Evolutionary conservation across 106 monocot species (phyloP).

Genomic region (Iris macrosiphon): DNA sequence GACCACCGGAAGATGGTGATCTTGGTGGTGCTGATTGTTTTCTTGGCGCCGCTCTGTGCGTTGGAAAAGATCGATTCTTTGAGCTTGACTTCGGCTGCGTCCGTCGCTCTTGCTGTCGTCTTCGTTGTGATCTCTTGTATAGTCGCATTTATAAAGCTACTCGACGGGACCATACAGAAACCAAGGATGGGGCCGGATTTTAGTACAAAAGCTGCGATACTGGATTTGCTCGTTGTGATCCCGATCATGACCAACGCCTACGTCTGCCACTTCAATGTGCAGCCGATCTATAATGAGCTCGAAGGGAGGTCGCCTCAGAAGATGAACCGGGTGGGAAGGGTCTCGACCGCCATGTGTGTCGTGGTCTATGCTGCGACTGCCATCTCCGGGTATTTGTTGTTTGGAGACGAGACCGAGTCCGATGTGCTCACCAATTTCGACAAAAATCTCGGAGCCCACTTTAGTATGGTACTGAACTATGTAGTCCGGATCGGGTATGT

Average conservation of each 20-base stretch:
- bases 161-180: constrained; percentile 26
- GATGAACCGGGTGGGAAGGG: constrained; percentile 64
- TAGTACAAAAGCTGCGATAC: constrained; percentile 28
- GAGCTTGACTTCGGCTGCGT: constrained; percentile 60
- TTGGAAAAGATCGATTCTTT: constrained; percentile 80
- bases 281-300: constrained; percentile 31
- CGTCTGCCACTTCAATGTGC: constrained; percentile 85
- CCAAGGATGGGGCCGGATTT: constrained; percentile 76
- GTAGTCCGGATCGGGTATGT: constrained; percentile 71
- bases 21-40: constrained; percentile 41
- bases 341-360: constrained; percentile 50
- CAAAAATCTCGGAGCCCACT: constrained; percentile 38
- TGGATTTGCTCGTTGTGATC: constrained; percentile 14
- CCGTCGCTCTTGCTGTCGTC: constrained; percentile 12
- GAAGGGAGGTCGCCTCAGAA: constrained; percentile 41
- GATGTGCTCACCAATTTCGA: constrained; percentile 80
- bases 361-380: constrained; percentile 62
- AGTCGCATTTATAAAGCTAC: constrained; percentile 1
- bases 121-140: constrained; percentile 8
- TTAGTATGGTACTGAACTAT: constrained; percentile 47
- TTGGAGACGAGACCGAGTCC: constrained; percentile 58
- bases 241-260: constrained; percentile 50
- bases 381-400: constrained; percentile 64
- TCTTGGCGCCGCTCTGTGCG: constrained; percentile 62
- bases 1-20: constrained; percentile 55